Evolutionary conservation across 148 eudicot genomes (phyloP), one percentile per base, ranked within the genome.

Genomic region (Nepenthes mirabilis): DNA sequence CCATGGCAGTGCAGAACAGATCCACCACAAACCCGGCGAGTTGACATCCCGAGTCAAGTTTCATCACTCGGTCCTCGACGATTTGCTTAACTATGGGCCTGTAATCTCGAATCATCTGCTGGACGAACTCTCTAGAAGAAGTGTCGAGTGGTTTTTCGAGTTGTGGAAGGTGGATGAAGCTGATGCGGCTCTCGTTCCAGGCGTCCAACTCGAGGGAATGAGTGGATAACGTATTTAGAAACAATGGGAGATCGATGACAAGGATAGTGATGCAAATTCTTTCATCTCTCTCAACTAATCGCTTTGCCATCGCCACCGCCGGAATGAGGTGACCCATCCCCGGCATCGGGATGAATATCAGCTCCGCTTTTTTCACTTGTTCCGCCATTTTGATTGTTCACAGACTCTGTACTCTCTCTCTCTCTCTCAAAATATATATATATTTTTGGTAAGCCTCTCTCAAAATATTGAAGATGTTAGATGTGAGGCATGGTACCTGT

Each of bases 21-120:
- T 72, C 76, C 35, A 72, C 36, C 33, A 72, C 52, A 1, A 72
- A 63, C 14, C 65, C 76, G 2, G 56, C 67, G 2, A 36, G 47
- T 14, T 35, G 58, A n/a, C n/a, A 2, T 12, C 6, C 52, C n/a
- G 13, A 6, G 6, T 12, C 52, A 40, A 8, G 45, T 8, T 9
- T 5, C 2, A 2, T 3, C 14, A 7, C 3, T 3, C n/a, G 43
- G 3, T 57, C 62, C 33, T 3, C 0, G 62, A 13, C 37, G 33
- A 36, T 10, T 32, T 59, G 49, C 1, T 43, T 23, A 36, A 59
- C 11, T 5, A 57, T 43, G 2, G 60, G 40, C 60, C 7, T 35
- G 60, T 35, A 57, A 3, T 13, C n/a, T 8, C 8, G 5, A 7
- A 36, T 2, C 14, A 57, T 2, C 3, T 54, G 40, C 52, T 49